A percentile compares a stretch with the other conserved stretches of the same genome.
Conservation (phyloP, 2,329 filamentous ascomycete genomes). For the Curvularia verruculosa region DNA sequence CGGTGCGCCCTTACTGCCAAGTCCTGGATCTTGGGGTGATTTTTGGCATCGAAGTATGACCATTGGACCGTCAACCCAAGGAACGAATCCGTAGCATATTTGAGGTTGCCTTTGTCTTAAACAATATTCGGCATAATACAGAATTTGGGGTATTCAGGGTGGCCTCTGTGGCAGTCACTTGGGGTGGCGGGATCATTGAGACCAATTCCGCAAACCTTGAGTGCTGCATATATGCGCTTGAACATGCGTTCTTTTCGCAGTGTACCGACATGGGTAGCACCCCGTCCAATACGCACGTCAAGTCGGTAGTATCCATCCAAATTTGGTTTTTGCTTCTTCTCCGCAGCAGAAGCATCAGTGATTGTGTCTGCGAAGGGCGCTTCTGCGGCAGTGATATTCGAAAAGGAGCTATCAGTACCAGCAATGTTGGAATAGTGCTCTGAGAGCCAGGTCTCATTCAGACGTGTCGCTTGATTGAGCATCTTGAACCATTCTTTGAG, state of each 20-base stretch:
- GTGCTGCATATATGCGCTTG: slow-evolving; percentile 1
- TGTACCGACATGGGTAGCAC: slow-evolving; percentile 3
- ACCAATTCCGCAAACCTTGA: slow-evolving; percentile 2
- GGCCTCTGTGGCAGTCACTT: background rate
- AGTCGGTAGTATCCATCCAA: slow-evolving; percentile 7
- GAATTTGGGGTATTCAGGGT: background rate
- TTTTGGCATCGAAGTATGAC: background rate
- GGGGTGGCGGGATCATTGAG: background rate
- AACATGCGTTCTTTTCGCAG: slow-evolving; percentile 7
- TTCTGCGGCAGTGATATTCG: background rate
- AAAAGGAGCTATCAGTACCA: background rate
- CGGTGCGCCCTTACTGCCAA: background rate
- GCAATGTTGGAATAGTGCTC: background rate
- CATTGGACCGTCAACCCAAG: background rate
- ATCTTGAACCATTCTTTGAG: background rate
- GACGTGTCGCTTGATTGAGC: background rate
- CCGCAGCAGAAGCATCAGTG: background rate
- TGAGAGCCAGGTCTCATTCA: background rate
- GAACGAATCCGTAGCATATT: background rate
- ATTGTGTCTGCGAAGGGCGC: background rate
- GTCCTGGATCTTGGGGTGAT: slow-evolving; percentile 1
- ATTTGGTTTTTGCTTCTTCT: background rate
- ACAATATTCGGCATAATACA: slow-evolving; percentile 4
- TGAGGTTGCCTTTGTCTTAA: background rate
- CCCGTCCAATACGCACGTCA: slow-evolving; percentile 5